These are phyloP conservation scores for Piedraia hortae DNA, from an alignment of 2,329 filamentous ascomycete genomes.

Conservation along the genomic window DNA sequence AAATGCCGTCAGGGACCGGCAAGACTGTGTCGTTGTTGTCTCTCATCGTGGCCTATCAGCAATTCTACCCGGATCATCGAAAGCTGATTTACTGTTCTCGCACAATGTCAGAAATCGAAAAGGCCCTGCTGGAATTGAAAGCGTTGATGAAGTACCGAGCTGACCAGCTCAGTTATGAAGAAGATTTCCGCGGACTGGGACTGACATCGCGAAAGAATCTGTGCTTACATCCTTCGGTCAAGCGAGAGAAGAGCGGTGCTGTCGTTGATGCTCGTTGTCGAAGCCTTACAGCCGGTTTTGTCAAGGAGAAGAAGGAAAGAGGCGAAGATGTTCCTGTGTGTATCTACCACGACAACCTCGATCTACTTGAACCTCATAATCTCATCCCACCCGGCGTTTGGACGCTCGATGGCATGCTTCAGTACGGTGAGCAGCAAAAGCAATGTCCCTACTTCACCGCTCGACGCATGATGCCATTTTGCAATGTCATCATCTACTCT, in stretches of 20 bases:
- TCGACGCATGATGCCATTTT: constrained; percentile 94
- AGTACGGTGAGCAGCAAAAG: constrained; percentile 82
- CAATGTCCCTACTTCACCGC: constrained; percentile 96
- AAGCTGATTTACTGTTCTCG: constrained; percentile 98
- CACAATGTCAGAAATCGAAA: constrained; percentile 99
- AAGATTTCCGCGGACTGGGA: constrained; percentile 80
- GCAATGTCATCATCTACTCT: constrained; percentile 98
- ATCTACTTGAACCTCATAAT: constrained; percentile 82
- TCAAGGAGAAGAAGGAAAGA: constrained; percentile 88
- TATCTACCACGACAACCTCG: constrained; percentile 94
- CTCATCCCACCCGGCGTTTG: constrained; percentile 85
- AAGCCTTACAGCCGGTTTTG: constrained; percentile 83
- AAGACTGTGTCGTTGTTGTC: constrained; percentile 92
- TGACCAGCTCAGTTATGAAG: constrained; percentile 63
- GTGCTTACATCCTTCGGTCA: constrained; percentile 86
- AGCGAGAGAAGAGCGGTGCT: constrained; percentile 78
- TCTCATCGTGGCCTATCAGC: constrained; percentile 88
- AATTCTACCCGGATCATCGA: constrained; percentile 70
- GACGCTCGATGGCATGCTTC: constrained; percentile 69
- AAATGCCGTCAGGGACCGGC: constrained; percentile 96
- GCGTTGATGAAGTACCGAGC: constrained; percentile 83
- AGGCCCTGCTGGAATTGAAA: constrained; percentile 75
- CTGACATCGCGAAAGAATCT: constrained; percentile 92
- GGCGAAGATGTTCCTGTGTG: constrained; percentile 88
- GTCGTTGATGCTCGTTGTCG: constrained; percentile 90